phyloP scores from a whole-genome alignment of 352 stramenopile genomes.

The Pythium brassicae region DNA sequence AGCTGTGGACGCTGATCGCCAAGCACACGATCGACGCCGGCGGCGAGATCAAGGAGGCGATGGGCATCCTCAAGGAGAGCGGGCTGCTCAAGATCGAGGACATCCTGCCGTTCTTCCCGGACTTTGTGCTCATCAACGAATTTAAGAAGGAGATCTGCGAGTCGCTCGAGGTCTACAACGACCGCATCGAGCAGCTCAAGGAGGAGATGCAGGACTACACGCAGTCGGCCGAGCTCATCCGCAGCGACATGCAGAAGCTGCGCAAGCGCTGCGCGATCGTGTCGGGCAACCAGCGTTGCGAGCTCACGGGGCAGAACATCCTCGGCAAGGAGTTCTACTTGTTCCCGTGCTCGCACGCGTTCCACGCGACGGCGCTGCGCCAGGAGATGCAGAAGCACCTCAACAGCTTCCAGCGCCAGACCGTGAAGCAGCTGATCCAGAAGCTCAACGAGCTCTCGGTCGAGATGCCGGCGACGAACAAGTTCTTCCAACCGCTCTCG shows the following conservation, averaged over 20 bases:
- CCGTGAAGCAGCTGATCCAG: conserved; percentile 86
- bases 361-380: conserved; percentile 88
- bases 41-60: conserved; percentile 78
- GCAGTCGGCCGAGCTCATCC: conserved; percentile 86
- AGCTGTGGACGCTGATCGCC: conserved; percentile 92
- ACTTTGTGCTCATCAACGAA: conserved; percentile 94
- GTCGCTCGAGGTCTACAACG: conserved; percentile 89
- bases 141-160: conserved; percentile 96
- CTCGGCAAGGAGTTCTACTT: conserved; percentile 92
- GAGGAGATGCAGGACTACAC: conserved; percentile 93
- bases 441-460: conserved; percentile 85
- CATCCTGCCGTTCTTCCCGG: conserved; percentile 92
- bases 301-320: conserved; percentile 87
- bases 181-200: conserved; percentile 90
- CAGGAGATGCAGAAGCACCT: conserved; percentile 88
- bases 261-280: conserved; percentile 84
- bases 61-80: conserved; percentile 86
- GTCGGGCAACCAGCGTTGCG: conserved; percentile 86
- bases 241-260: conserved; percentile 85
- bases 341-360: conserved; percentile 93
- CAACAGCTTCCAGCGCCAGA: conserved; percentile 87
- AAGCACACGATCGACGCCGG: conserved; percentile 90
- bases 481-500: conserved; percentile 75
- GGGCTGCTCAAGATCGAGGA: conserved; percentile 92
- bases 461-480: conserved; percentile 62